These are phyloP conservation scores for Metschnikowia santaceciliae DNA, from an alignment of 805 yeast genomes.

Conservation along the genomic window DNA sequence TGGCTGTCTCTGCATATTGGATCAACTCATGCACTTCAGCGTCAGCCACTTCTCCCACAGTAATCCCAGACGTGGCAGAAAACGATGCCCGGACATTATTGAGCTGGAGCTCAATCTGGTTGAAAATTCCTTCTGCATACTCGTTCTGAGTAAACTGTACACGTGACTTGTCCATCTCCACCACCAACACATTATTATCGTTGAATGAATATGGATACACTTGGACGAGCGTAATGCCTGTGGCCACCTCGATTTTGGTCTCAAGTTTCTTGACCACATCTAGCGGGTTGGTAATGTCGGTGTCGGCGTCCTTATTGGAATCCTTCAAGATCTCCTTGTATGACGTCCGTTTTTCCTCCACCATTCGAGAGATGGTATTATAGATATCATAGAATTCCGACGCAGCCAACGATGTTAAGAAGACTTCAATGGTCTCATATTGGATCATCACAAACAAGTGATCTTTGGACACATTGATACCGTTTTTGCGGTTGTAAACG, in stretches of 20 bases:
- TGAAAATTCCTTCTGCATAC: constrained; percentile 43
- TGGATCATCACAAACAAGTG: constrained; percentile 50
- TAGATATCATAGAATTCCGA: constrained; percentile 77
- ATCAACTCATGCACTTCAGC: constrained; percentile 55
- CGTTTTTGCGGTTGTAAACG: constrained; percentile 66
- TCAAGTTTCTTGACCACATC: constrained; percentile 46
- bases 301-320: constrained; percentile 31
- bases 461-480: constrained; percentile 49
- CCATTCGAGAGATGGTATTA: constrained; percentile 64
- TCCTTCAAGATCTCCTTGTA: constrained; percentile 73
- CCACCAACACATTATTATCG: constrained; percentile 71
- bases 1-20: constrained; percentile 50
- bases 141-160: constrained; percentile 51
- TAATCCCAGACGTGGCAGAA: constrained; percentile 51
- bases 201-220: constrained; percentile 79
- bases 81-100: constrained; percentile 65
- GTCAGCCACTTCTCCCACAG: constrained; percentile 45
- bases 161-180: constrained; percentile 51
- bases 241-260: constrained; percentile 61
- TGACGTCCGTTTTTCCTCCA: constrained; percentile 66
- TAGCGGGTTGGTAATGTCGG: constrained; percentile 10
- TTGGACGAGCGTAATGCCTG: constrained; percentile 56
- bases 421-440: constrained; percentile 54
- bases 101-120: constrained; percentile 57
- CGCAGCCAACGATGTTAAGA: constrained; percentile 79